These are phyloP conservation scores for Atkinsonella texensis DNA, from an alignment of 2,329 filamentous ascomycete genomes.

Conservation along the genomic window DNA sequence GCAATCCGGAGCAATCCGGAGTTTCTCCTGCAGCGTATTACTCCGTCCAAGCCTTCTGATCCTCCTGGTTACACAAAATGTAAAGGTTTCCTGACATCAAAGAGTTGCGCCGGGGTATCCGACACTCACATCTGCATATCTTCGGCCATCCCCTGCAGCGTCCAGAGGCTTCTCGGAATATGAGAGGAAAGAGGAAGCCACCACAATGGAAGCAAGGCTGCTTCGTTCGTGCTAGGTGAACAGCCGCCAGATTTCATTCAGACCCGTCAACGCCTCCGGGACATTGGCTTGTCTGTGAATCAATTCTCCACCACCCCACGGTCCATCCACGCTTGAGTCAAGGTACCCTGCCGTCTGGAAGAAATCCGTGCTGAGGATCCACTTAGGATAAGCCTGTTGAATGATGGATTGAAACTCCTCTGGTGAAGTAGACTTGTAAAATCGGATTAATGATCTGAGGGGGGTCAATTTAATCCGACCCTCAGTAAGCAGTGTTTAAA, in stretches of 20 bases:
- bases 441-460: neutral
- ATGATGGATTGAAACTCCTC: no score
- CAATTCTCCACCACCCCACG: neutral
- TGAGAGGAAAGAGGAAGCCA: neutral
- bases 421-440: neutral
- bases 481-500: no score
- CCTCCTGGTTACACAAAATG: no score
- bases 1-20: no score
- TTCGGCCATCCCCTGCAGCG: neutral
- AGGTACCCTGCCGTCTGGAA: neutral
- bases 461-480: no score
- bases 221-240: neutral
- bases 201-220: neutral
- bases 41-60: no score
- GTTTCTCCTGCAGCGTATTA: no score
- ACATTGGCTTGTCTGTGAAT: neutral
- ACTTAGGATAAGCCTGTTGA: no score
- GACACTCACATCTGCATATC: neutral
- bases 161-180: neutral
- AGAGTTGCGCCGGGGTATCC: no score
- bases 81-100: no score
- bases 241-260: neutral
- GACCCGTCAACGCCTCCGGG: neutral
- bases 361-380: no score
- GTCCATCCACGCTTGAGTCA: neutral